Base-by-base conservation (phyloP, 2,329 filamentous ascomycete genomes). In the Parastagonospora avenae region DNA sequence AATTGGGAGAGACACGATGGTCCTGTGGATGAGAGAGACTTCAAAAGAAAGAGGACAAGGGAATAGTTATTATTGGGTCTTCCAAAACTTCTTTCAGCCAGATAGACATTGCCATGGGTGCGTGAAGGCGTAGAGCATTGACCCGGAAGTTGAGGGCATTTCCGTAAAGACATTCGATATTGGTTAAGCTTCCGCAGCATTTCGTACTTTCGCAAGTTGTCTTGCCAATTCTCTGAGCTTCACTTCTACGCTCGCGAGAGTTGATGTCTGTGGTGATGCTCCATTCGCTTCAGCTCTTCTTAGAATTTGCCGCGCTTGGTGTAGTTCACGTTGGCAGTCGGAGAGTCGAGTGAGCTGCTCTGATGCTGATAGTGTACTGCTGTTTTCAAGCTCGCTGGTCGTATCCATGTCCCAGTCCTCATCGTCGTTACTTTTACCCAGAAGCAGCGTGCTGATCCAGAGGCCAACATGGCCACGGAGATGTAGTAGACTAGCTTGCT, bases 401-500 rank as follows among this genome's bases (percentile, higher is more conserved):
- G 38, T 37, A 8, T 61, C 50, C 12, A 48, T 42, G 9, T 59
- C 52, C 61, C 54, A 59, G 32, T 60, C 57, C 29, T 66, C 59
- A 24, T 57, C 44, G 27, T 52, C 35, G 4, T 36, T 11, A 41
- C 44, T 38, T n/a, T 50, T 58, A 12, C 62, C 67, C 19, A 86
- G 63, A 24, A 76, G 68, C 32, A 96, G 74, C 69, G 96, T 90
- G 6, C 82, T 88, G 12, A 91, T 78, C 80, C 90, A 96, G 12
- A 94, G 76, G 1, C 85, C 84, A 5, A 92, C 75, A 82, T 91
- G 90, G 8, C 83, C 91, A 44, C 90, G 81, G 19, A 96, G 76
- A 41, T 87, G 79, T 39, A 92, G 76, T 52, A 96, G 76, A 53
- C 86, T 83, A 4, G 78, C 72, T 60, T 86, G 86, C 49, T 86